Conservation (phyloP, 2,329 filamentous ascomycete genomes). For the Coniochaeta sp. region DNA sequence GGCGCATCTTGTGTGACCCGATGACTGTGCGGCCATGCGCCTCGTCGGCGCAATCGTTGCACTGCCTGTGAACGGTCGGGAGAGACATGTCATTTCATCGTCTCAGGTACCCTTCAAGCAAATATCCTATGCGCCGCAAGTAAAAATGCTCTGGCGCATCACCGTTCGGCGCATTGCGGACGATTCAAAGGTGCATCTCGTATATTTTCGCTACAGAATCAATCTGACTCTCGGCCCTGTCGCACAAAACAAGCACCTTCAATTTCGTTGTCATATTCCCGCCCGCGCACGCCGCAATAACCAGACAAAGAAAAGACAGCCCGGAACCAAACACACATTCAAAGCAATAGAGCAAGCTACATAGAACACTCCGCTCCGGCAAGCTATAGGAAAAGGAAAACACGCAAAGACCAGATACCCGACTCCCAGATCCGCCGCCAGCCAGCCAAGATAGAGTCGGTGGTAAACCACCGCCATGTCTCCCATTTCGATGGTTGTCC, state of each 20-base stretch:
- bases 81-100: neutral
- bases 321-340: neutral
- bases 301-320: neutral
- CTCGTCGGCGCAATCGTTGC: neutral
- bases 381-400: neutral
- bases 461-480: neutral
- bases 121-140: neutral
- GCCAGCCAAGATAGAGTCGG: neutral
- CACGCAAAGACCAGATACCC: neutral
- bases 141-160: neutral
- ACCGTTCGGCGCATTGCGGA: neutral
- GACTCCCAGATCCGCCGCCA: neutral
- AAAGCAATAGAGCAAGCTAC: neutral
- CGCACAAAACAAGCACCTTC: neutral
- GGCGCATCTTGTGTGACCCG: neutral
- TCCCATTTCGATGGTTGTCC: neutral
- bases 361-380: neutral
- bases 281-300: neutral
- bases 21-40: neutral
- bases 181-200: neutral
- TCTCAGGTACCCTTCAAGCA: neutral
- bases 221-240: neutral
- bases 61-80: neutral
- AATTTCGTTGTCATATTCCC: neutral
- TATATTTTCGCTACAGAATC: slow-evolving; percentile 5